Conservation (phyloP, 441 rosid genomes). For the Sinapis alba region DNA sequence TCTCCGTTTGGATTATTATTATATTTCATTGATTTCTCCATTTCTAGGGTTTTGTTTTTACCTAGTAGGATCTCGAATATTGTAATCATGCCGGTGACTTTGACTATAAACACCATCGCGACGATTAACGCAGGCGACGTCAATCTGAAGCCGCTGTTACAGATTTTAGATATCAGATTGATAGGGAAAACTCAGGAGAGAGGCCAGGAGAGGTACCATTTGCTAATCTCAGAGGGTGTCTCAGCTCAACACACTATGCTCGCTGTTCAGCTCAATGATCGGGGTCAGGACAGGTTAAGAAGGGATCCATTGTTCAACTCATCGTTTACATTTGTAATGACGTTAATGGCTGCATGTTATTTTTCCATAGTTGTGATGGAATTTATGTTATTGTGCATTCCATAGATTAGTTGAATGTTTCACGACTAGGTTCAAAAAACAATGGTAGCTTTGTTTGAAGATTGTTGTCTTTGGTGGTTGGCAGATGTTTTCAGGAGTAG, state of each 20-base stretch:
- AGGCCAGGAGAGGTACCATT: constrained; percentile 62
- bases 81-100: constrained; percentile 61
- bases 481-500: not conserved
- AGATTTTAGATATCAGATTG: constrained; percentile 68
- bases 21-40: not conserved
- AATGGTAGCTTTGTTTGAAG: constrained; percentile 9
- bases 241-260: constrained; percentile 75
- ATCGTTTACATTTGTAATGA: constrained; percentile 57
- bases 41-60: constrained; percentile 21
- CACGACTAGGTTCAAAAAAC: not conserved
- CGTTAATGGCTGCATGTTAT: constrained; percentile 63
- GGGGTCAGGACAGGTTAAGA: constrained; percentile 53
- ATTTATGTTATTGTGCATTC: not conserved
- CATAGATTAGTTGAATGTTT: not conserved
- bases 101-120: constrained; percentile 65
- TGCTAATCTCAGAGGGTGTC: constrained; percentile 67
- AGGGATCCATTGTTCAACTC: constrained; percentile 78
- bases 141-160: constrained; percentile 78
- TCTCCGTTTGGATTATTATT: not conserved
- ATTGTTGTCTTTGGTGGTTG: constrained; percentile 13
- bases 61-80: constrained; percentile 6
- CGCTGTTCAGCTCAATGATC: constrained; percentile 79
- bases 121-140: constrained; percentile 71
- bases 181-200: constrained; percentile 42
- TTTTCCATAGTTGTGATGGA: not conserved